Base-by-base conservation (phyloP, 2,329 filamentous ascomycete genomes). In the Periglandula ipomoeae region DNA sequence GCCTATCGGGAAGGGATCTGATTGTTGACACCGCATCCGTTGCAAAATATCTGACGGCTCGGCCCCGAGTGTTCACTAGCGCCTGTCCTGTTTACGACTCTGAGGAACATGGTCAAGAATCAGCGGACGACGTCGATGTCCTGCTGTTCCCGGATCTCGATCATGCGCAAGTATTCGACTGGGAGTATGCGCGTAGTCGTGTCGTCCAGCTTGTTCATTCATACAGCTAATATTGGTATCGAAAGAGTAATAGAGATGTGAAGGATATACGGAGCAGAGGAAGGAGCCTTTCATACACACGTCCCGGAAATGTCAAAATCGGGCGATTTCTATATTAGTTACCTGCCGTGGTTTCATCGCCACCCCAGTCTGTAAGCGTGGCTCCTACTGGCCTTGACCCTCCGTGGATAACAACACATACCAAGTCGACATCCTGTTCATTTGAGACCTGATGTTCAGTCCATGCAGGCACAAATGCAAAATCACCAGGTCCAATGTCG, bases 391-490 rank as follows among this genome's bases (percentile, higher is more conserved):
- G 82, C 48, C 71, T 70, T 2, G 74, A 61, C 1, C 82, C 84
- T 54, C 76, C 80, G 20, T 82, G 73, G 5, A 81, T 78, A 40
- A 87, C 74, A 10, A 85, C 74, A 79, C 82, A 85, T 34, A 80
- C 74, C 2, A 84, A 67, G 42, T 84, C 79, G 44, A 59, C 62
- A 39, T 81, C 78, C 1, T 75, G 74, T 34, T 85, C 76, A 56
- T 88, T 88, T 19, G 82, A 69, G 47, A 83, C 75, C 61, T 87
- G 82, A 64, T 88, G 82, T 61, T 88, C 83, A 0, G 79, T 78
- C 72, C 76, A 86, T 0, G 82, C 77, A 0, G 84, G 84, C 11
- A 88, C 75, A 48, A 86, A 72, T 3, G 82, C 82, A 62, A 85
- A 88, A 61, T 87, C 84, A 0, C 85, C 84, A 0, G 78, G 71